Percentiles rank a stretch among this genome's conserved stretches.
These are phyloP conservation scores for Plantago elongata DNA, from an alignment of 257 asterid species.

Conservation along the genomic window DNA sequence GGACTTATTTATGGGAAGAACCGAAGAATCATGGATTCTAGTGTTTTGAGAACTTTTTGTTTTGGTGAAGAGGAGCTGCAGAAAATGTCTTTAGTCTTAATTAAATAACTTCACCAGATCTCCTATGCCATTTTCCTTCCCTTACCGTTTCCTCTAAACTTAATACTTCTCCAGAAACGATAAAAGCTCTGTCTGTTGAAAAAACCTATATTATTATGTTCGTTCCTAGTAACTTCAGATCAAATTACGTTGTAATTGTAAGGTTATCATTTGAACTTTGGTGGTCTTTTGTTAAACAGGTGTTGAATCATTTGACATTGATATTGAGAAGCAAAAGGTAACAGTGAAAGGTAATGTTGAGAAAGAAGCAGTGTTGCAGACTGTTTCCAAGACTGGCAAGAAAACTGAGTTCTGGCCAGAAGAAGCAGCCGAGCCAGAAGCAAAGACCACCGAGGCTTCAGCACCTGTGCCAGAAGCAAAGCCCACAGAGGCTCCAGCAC, in stretches of 20 bases:
- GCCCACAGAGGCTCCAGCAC: slow-evolving; percentile 24
- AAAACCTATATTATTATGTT: too few relatives aligned
- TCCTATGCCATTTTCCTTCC: too few relatives aligned
- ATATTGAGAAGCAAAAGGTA: slow-evolving; percentile 82
- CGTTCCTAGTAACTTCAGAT: too few relatives aligned
- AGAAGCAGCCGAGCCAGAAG: slow-evolving; percentile 29
- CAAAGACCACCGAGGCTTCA: slow-evolving; percentile 33
- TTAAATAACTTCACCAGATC: too few relatives aligned
- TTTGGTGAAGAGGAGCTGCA: too few relatives aligned
- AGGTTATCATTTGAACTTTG: background rate
- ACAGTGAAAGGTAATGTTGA: slow-evolving; percentile 68
- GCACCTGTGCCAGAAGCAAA: slow-evolving; percentile 25
- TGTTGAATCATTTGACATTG: slow-evolving; percentile 73
- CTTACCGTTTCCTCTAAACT: too few relatives aligned
- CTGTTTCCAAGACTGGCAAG: slow-evolving; percentile 91
- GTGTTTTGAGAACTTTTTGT: too few relatives aligned
- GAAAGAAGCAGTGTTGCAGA: slow-evolving; percentile 72
- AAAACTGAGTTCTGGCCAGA: slow-evolving; percentile 73
- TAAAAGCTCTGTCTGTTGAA: too few relatives aligned
- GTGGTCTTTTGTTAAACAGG: slow-evolving; percentile 35
- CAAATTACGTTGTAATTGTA: background rate
- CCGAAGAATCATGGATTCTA: too few relatives aligned
- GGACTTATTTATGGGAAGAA: too few relatives aligned
- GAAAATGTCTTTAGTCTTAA: too few relatives aligned
- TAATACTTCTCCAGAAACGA: too few relatives aligned